Evolutionary conservation across 2,329 filamentous ascomycete species (phyloP).

Genomic region (Xylaria sp.): DNA sequence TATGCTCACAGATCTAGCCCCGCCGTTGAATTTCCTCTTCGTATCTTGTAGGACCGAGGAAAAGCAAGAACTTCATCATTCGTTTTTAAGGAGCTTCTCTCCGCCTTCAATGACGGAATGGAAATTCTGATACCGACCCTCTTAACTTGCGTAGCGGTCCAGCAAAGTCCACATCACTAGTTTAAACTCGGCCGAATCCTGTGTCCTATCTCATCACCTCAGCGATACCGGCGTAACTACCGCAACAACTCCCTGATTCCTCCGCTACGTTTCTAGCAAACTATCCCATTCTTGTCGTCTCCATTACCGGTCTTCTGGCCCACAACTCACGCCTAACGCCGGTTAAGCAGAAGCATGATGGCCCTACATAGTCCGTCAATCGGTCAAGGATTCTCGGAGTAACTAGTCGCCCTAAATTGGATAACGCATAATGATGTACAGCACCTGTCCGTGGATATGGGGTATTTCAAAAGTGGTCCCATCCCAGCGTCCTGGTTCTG

Average conservation of each 20-base stretch:
- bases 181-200: constrained; percentile 2
- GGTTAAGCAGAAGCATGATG: not conserved
- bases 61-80: not conserved
- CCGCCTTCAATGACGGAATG: not conserved
- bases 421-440: constrained; percentile 25
- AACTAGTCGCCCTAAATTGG: constrained; percentile 4
- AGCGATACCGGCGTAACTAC: constrained; percentile 33
- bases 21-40: too few relatives aligned
- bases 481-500: constrained; percentile 13
- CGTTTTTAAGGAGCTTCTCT: too few relatives aligned
- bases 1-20: too few relatives aligned
- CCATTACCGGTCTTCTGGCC: not conserved
- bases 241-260: constrained; percentile 15
- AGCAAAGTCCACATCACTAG: not conserved
- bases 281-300: not conserved
- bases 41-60: too few relatives aligned
- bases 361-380: constrained; percentile 12
- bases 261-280: constrained; percentile 4
- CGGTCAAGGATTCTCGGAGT: not conserved
- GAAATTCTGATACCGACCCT: not conserved
- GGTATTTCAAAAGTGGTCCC: constrained; percentile 7
- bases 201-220: constrained; percentile 7
- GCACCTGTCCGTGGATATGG: constrained; percentile 21
- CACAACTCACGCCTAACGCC: constrained; percentile 1
- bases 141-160: not conserved